Conservation (phyloP, 306 rosid species). For the Trifolium dubium region DNA sequence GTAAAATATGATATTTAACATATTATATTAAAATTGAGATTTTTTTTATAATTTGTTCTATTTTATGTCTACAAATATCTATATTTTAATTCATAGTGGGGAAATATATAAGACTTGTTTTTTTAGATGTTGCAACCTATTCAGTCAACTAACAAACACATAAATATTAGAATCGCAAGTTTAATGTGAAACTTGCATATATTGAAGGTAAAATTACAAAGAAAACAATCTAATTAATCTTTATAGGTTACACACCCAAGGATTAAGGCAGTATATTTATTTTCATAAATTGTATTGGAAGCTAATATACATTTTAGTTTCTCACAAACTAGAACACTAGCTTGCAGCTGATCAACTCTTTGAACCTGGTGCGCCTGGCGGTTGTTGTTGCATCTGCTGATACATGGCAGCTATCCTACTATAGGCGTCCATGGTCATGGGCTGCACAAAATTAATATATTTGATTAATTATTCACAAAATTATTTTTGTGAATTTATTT, state of each 20-base stretch:
- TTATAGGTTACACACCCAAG: slow-evolving; percentile 10
- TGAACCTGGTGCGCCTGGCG: slow-evolving; percentile 53
- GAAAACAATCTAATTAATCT: slow-evolving; percentile 9
- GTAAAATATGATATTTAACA: no score
- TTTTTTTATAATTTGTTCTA: no score
- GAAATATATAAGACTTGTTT: no score
- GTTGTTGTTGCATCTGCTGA: slow-evolving; percentile 80
- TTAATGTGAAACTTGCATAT: slow-evolving; percentile 5
- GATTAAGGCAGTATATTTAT: slow-evolving; percentile 16
- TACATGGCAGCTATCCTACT: slow-evolving; percentile 75
- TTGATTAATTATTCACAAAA: slow-evolving; percentile 9
- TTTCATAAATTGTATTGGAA: slow-evolving; percentile 35
- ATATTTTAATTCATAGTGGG: no score
- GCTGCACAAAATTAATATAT: slow-evolving; percentile 52
- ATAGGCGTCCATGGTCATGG: slow-evolving; percentile 77
- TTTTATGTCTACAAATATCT: no score
- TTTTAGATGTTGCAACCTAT: no score
- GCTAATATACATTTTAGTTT: slow-evolving; percentile 37
- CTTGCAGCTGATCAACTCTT: slow-evolving; percentile 51
- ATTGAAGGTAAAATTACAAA: slow-evolving; percentile 15
- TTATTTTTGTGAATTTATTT: no score
- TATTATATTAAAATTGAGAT: no score
- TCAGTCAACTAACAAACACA: neutral
- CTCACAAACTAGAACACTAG: neutral
- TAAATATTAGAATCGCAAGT: neutral